Percentiles rank a stretch among this genome's conserved stretches.
phyloP scores from a whole-genome alignment of 2,329 filamentous ascomycete genomes.

The Pseudogymnoascus destructans region DNA sequence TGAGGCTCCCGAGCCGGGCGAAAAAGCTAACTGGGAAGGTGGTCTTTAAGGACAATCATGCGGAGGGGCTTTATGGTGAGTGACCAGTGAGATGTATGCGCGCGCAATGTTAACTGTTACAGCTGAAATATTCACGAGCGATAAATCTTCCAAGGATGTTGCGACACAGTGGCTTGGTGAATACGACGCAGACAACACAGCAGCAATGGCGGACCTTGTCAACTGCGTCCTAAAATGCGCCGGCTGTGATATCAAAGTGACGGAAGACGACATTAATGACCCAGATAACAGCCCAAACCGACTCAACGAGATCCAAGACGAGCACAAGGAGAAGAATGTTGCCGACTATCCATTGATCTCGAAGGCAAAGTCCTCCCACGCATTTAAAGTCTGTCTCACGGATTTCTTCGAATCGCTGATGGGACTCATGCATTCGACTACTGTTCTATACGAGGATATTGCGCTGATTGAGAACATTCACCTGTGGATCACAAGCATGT shows the following conservation, averaged over 20 bases:
- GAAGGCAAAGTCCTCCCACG: slow-evolving; percentile 59
- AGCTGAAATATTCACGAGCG: slow-evolving; percentile 53
- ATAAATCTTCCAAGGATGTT: slow-evolving; percentile 41
- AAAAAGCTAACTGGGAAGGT: slow-evolving; percentile 28
- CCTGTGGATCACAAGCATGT: slow-evolving; percentile 83
- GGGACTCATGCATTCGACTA: slow-evolving; percentile 67
- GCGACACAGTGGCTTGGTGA: slow-evolving; percentile 47
- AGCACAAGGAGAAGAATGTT: slow-evolving; percentile 71
- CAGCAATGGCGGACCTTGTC: slow-evolving; percentile 47
- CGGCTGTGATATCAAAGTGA: slow-evolving; percentile 69
- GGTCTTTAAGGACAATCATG: slow-evolving; percentile 31
- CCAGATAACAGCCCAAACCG: slow-evolving; percentile 72
- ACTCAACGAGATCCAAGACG: slow-evolving; percentile 72
- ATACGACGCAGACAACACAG: slow-evolving; percentile 41
- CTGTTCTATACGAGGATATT: slow-evolving; percentile 62
- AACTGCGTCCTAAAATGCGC: slow-evolving; percentile 58
- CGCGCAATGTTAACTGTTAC: slow-evolving; percentile 19
- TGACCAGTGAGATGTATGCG: background rate
- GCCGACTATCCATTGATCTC: slow-evolving; percentile 87
- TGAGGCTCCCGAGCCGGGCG: slow-evolving; percentile 24
- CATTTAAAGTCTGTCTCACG: slow-evolving; percentile 65
- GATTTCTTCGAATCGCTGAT: slow-evolving; percentile 71
- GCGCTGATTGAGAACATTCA: slow-evolving; percentile 79
- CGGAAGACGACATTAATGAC: slow-evolving; percentile 73
- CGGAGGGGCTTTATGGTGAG: slow-evolving; percentile 23